Percentiles rank a stretch among this genome's conserved stretches.
phyloP scores from a whole-genome alignment of 108 stramenopile genomes.

The Cyclotella baltica region DNA sequence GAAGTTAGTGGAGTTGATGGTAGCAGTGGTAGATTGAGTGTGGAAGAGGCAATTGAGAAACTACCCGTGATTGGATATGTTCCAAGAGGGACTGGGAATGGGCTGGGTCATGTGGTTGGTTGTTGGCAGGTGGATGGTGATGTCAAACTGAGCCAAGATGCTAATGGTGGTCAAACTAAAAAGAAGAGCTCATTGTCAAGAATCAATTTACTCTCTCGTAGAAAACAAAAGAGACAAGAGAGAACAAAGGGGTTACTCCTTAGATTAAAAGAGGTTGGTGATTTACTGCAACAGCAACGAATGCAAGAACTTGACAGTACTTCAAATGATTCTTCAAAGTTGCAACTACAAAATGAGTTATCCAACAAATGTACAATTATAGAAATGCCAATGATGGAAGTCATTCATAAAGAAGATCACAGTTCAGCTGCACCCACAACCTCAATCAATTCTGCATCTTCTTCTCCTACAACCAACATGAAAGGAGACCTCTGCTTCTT shows the following conservation, averaged over 20 bases:
- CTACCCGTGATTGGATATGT: conserved; percentile 69
- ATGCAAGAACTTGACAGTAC: neutral
- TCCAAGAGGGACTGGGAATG: conserved; percentile 80
- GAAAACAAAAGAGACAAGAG: conserved; percentile 20
- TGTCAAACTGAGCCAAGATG: neutral
- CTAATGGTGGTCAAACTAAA: neutral
- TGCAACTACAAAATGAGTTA: neutral
- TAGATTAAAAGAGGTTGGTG: conserved; percentile 41
- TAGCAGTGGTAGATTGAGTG: too few species aligned
- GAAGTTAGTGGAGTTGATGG: neutral
- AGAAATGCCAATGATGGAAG: conserved; percentile 70
- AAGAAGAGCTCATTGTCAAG: conserved; percentile 17
- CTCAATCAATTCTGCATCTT: too few species aligned
- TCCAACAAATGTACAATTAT: conserved; percentile 49
- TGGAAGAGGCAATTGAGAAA: conserved; percentile 38
- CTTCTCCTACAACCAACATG: conserved; percentile 1
- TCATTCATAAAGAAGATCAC: conserved; percentile 27
- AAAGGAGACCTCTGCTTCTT: conserved; percentile 77
- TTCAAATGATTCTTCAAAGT: conserved; percentile 1
- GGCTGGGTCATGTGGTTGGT: conserved; percentile 68
- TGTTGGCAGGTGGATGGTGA: conserved; percentile 24
- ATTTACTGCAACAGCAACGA: conserved; percentile 17
- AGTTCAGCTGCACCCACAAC: neutral
- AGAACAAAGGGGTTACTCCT: conserved; percentile 18
- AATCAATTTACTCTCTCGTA: conserved; percentile 6